Percentiles rank a stretch among this genome's conserved stretches.
These are phyloP conservation scores for Mycena crocata DNA, from an alignment of 768 basidiomycete species.

Conservation along the genomic window DNA sequence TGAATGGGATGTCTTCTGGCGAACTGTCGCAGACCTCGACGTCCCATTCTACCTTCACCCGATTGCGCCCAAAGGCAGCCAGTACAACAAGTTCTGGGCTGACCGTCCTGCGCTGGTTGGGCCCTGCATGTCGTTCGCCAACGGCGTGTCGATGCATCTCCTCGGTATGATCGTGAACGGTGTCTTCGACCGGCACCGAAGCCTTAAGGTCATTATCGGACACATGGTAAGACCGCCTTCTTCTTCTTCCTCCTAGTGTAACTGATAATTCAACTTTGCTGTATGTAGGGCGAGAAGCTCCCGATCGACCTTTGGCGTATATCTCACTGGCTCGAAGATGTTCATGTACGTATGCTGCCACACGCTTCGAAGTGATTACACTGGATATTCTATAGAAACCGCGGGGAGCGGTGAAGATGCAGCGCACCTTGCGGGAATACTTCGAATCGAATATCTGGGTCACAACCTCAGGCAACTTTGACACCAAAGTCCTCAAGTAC, in stretches of 20 bases:
- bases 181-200: neutral
- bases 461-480: neutral
- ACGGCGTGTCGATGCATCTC: neutral
- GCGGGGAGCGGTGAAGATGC: neutral
- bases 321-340: neutral
- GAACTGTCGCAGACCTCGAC: neutral
- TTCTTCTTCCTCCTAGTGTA: no score
- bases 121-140: neutral
- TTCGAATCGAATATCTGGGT: neutral
- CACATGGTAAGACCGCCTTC: neutral
- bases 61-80: neutral
- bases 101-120: neutral
- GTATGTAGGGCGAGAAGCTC: neutral
- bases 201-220: neutral
- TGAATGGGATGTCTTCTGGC: neutral
- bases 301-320: neutral
- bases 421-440: neutral
- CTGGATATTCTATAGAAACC: neutral
- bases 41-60: neutral
- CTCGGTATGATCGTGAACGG: neutral
- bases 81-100: neutral
- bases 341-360: neutral
- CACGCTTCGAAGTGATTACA: neutral
- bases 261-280: neutral
- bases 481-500: neutral